Percentiles rank a stretch among this genome's conserved stretches.
Conservation (phyloP, 73 alveolate species). For the Uronychia setigera region DNA sequence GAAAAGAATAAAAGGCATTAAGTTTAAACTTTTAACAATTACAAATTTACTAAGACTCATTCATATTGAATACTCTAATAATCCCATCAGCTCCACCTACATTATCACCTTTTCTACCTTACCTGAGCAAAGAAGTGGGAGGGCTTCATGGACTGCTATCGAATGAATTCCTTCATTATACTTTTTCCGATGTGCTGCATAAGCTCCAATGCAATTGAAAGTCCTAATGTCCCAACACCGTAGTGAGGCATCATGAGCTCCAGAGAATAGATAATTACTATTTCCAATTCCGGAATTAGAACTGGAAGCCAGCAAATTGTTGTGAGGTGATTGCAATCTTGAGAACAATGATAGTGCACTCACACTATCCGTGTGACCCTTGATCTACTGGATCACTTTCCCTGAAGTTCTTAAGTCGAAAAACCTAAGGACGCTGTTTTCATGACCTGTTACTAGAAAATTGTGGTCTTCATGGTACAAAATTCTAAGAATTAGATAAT, state of each 20-base stretch:
- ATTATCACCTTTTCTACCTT: background rate
- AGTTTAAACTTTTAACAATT: background rate
- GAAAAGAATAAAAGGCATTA: background rate
- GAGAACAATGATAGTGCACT: constrained; percentile 13
- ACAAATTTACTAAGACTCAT: background rate
- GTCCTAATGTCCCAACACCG: constrained; percentile 91
- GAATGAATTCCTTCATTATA: constrained; percentile 81
- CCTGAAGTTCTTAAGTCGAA: constrained; percentile 66
- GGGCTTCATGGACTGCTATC: background rate
- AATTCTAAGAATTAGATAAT: background rate
- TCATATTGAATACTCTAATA: background rate
- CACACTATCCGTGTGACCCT: constrained; percentile 84
- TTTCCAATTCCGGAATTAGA: background rate
- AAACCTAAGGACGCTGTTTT: constrained; percentile 81
- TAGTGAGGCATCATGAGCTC: constrained; percentile 88
- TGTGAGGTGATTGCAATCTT: constrained; percentile 7
- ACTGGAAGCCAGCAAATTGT: background rate
- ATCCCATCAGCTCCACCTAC: constrained; percentile 1
- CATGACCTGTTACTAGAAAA: constrained; percentile 80
- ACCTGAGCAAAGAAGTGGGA: background rate
- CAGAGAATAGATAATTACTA: constrained; percentile 60
- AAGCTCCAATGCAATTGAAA: constrained; percentile 76
- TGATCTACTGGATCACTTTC: constrained; percentile 61
- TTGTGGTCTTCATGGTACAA: background rate
- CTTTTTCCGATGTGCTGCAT: constrained; percentile 87